Percentiles rank a stretch among this genome's conserved stretches.
Evolutionary conservation across 139 green algal genomes (phyloP).

Genomic region (Dunaliella primolecta): DNA sequence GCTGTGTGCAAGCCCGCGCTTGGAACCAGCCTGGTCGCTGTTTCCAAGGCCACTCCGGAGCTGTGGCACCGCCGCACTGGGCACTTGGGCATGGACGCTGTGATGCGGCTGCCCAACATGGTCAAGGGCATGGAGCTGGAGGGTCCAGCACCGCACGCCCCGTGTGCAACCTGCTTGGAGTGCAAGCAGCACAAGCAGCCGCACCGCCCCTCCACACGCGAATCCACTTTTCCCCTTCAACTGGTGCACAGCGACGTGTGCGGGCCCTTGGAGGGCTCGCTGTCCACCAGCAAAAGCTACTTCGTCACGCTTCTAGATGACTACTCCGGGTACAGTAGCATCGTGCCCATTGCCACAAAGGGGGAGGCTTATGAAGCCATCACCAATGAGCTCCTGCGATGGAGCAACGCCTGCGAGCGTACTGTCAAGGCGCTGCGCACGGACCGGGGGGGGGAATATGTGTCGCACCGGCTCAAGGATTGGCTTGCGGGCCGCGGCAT

Average conservation of each 20-base stretch:
- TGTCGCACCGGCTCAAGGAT: not conserved
- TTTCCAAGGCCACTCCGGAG: not conserved
- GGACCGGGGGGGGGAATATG: slow-evolving; percentile 22
- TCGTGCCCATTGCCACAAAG: not conserved
- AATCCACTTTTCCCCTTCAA: not conserved
- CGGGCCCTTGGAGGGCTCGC: not conserved
- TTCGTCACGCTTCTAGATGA: not conserved
- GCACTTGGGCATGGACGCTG: not conserved
- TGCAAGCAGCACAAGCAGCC: not conserved
- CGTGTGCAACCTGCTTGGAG: not conserved
- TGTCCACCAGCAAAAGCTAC: not conserved
- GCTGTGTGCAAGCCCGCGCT: not conserved
- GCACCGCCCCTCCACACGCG: not conserved
- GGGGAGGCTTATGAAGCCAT: not conserved
- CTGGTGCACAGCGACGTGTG: slow-evolving; percentile 10
- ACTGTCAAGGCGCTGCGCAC: no score
- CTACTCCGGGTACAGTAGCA: not conserved
- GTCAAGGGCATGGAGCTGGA: not conserved
- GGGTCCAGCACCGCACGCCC: not conserved
- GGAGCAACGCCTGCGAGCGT: slow-evolving; percentile 19
- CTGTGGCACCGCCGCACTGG: not conserved
- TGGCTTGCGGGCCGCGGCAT: slow-evolving; percentile 6
- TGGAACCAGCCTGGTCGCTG: not conserved
- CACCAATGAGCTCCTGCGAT: not conserved
- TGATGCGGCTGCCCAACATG: not conserved